Base-by-base conservation (phyloP, 768 basidiomycete genomes). In the Podaxis sp. region DNA sequence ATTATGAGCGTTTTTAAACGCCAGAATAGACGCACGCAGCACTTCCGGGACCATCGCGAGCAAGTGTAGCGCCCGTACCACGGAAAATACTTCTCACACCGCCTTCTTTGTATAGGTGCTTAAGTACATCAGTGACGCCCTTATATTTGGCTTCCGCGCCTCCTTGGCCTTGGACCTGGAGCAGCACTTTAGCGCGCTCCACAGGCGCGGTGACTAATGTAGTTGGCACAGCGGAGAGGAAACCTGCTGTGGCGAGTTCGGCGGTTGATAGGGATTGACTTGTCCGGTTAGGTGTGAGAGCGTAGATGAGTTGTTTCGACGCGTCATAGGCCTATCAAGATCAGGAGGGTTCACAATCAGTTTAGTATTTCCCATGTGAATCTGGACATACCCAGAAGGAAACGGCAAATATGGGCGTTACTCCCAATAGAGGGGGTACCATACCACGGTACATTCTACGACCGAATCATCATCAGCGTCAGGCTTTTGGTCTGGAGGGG, bases 351-450 rank as follows among this genome's bases (percentile, higher is more conserved):
- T 55, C 52, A 49, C 49, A 54, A 56, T 56, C 57, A 60, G 26
- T 19, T 52, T 24, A 28, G 40, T 28, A 24, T 57, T 42, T 59
- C 57, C 64, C 68, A 64, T 52, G 58, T 65, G 62, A 56, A 38
- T 52, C 19, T 17, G 15, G 60, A 68, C 83, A 63, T 74, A 95
- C 96, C 96, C 96, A 98, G 81, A 99, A 99, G 3, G 95, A 96
- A 33, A 99, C 79, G 3, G 97, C 97, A 70, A 99, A 99, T 71
- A 98, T 99, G 38, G 97, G 97, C 4, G 97, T 99, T 30, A 99
- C 94, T 30, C 96, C 95, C 33, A 97, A 79, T 63, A 98, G 76
- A 49, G 96, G 96, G 38, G 96, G 95, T 3, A 96, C 90, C 77
- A 98, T 94, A 39, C 94, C 95, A 65, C 94, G 91, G 71, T 95